A percentile compares a stretch with the other conserved stretches of the same genome.
Evolutionary conservation across 2,329 filamentous ascomycete genomes (phyloP).

Genomic region (Iodosphaeria phyllophila): DNA sequence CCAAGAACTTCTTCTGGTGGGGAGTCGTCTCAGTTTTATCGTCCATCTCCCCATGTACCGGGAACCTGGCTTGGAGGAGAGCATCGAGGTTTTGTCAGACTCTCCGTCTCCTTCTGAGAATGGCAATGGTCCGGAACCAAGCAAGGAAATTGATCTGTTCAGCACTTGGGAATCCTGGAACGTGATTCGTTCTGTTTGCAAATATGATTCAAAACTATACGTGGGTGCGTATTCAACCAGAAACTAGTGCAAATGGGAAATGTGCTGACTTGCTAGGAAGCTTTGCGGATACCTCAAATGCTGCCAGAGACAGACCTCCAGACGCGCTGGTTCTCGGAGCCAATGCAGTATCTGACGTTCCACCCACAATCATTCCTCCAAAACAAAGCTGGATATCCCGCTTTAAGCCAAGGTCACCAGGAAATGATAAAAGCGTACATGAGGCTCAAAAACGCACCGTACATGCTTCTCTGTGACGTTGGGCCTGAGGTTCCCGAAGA

Average conservation of each 20-base stretch:
- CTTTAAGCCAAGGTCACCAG: conserved; percentile 42
- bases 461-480: conserved; percentile 43
- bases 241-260: conserved; percentile 49
- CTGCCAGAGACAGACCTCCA: conserved; percentile 42
- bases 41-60: conserved; percentile 74
- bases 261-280: conserved; percentile 15
- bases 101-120: conserved; percentile 14
- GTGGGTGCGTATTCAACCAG: conserved; percentile 66
- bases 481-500: conserved; percentile 23
- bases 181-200: conserved; percentile 65
- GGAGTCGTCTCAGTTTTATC: conserved; percentile 59
- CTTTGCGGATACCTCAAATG: conserved; percentile 35
- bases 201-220: conserved; percentile 63
- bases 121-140: conserved; percentile 2
- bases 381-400: conserved; percentile 42
- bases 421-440: conserved; percentile 42
- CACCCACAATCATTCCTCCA: conserved; percentile 32
- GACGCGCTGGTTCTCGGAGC: conserved; percentile 51
- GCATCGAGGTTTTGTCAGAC: conserved; percentile 31
- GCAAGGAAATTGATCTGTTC: conserved; percentile 45
- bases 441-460: conserved; percentile 42
- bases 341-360: conserved; percentile 42
- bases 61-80: conserved; percentile 39
- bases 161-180: conserved; percentile 92
- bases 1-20: conserved; percentile 58